Percentiles rank a stretch among this genome's conserved stretches.
phyloP scores from a whole-genome alignment of 768 basidiomycete species.

The Termitomyces sp. region DNA sequence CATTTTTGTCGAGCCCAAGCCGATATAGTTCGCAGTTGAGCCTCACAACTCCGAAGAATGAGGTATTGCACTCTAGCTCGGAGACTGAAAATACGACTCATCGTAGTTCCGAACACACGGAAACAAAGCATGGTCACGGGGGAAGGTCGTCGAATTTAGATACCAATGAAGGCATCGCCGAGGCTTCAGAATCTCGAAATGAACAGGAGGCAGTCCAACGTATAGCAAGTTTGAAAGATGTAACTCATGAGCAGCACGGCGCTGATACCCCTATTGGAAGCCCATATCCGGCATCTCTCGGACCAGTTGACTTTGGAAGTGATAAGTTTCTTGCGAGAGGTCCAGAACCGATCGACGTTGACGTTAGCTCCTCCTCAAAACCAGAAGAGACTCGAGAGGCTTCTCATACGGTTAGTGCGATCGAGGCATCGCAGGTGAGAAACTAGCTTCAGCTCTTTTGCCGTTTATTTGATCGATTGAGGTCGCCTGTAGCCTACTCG shows the following conservation, averaged over 20 bases:
- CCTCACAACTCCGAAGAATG: not conserved
- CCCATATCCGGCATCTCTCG: not conserved
- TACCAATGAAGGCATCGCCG: not conserved
- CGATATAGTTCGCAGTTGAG: not conserved
- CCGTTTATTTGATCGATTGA: too few species aligned
- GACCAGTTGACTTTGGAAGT: not conserved
- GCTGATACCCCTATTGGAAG: not conserved
- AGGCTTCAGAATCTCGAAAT: not conserved
- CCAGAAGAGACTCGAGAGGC: not conserved
- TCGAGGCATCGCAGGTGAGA: constrained; percentile 2
- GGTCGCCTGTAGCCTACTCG: not conserved
- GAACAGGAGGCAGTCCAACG: too few species aligned
- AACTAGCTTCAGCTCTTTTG: not conserved
- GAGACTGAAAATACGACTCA: not conserved
- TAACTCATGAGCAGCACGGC: not conserved
- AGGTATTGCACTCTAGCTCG: not conserved
- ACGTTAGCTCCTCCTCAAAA: not conserved
- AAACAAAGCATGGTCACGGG: not conserved
- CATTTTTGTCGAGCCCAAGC: not conserved
- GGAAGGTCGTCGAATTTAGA: not conserved
- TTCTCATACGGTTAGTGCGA: not conserved
- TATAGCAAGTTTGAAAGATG: not conserved
- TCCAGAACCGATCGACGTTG: not conserved
- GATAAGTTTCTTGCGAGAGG: not conserved
- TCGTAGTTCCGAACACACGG: not conserved